A percentile compares a stretch with the other conserved stretches of the same genome.
Conservation (phyloP, 1,284 basidiomycete genomes). For the Austroboletus niveus region DNA sequence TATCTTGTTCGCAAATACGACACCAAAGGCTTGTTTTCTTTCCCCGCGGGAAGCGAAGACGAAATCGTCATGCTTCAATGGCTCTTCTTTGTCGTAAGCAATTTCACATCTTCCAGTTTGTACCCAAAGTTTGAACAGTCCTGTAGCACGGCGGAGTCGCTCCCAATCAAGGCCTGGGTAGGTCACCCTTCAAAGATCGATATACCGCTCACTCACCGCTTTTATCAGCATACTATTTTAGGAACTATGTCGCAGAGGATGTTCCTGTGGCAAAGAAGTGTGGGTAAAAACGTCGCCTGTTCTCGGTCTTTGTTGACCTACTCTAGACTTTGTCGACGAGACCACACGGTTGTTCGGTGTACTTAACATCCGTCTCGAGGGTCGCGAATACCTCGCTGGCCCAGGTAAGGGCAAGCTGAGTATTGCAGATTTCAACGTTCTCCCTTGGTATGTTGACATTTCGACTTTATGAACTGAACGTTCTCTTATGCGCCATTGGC, state of each 20-base stretch:
- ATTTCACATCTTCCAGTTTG: no score
- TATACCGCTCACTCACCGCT: not conserved
- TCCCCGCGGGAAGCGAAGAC: no score
- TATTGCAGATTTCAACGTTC: conserved; percentile 41
- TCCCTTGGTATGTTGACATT: conserved; percentile 32
- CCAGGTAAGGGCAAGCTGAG: conserved; percentile 46
- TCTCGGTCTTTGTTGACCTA: not conserved
- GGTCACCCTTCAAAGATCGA: no score
- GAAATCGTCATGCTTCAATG: no score
- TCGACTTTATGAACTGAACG: not conserved
- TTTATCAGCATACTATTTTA: conserved; percentile 36
- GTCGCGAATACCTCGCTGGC: conserved; percentile 49
- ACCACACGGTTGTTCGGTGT: conserved; percentile 52
- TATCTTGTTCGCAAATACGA: no score
- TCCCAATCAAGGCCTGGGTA: no score
- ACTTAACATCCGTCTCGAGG: conserved; percentile 46
- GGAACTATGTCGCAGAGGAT: conserved; percentile 38
- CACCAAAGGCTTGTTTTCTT: no score
- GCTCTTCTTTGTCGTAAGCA: no score
- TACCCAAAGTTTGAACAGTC: no score
- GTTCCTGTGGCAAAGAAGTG: conserved; percentile 39
- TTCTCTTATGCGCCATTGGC: conserved; percentile 10
- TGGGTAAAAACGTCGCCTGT: conserved; percentile 8
- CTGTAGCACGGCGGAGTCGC: no score
- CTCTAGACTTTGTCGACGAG: conserved; percentile 48